Conservation (phyloP, 2,329 filamentous ascomycete species). For the Alternaria ethzedia region DNA sequence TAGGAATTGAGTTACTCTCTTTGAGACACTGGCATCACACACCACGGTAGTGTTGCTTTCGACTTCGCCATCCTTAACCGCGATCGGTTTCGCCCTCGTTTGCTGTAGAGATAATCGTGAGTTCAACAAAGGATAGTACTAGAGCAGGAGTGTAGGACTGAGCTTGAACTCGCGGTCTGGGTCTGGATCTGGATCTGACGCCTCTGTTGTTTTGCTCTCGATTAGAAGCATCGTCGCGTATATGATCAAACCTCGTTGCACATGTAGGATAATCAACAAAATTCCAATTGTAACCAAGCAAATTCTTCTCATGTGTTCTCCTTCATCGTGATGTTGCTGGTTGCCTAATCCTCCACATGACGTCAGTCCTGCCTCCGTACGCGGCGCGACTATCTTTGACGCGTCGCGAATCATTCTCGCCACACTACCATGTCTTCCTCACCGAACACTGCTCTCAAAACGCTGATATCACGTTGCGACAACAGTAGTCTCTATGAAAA, state of each 20-base stretch:
- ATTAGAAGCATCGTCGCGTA: accelerated
- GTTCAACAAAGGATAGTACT: no score
- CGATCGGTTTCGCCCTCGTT: not conserved
- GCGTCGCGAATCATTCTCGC: not conserved
- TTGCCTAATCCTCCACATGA: not conserved
- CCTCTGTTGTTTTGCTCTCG: not conserved
- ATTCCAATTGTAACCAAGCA: not conserved
- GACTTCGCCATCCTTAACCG: not conserved
- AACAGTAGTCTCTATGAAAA: not conserved
- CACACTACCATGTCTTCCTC: not conserved
- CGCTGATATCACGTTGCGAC: not conserved
- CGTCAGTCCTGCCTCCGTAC: not conserved
- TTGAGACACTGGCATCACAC: not conserved
- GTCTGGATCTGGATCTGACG: not conserved
- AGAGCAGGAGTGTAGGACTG: no score
- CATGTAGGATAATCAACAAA: accelerated
- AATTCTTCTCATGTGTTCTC: not conserved
- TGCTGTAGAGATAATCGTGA: not conserved
- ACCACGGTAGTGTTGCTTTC: not conserved
- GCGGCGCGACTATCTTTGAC: not conserved
- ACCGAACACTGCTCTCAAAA: not conserved
- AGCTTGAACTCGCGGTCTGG: not conserved
- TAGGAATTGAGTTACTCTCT: not conserved
- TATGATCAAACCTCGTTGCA: not conserved
- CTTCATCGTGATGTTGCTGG: not conserved